Evolutionary conservation across 257 asterid genomes (phyloP).

Genomic region (Solanum phureja): DNA sequence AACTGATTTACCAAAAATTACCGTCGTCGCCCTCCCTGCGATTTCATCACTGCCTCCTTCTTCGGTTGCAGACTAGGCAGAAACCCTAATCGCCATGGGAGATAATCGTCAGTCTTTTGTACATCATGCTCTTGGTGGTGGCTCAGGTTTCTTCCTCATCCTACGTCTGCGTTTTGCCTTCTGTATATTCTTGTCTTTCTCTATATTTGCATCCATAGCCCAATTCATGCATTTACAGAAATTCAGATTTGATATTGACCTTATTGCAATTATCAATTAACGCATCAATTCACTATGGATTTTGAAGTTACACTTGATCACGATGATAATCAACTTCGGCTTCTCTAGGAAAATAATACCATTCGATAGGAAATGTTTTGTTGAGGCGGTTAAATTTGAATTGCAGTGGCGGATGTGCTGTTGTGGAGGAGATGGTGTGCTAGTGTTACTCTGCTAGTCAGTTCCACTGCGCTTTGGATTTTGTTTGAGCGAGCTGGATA

Average conservation of each 20-base stretch:
- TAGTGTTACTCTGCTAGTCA: constrained; percentile 41
- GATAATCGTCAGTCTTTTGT: constrained; percentile 39
- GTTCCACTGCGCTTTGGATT: constrained; percentile 75
- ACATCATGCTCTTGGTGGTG: constrained; percentile 59
- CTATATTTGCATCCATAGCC: background rate
- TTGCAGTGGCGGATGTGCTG: constrained; percentile 80
- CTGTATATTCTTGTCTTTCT: background rate
- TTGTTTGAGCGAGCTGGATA: constrained; percentile 86
- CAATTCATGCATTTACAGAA: background rate
- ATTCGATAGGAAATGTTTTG: background rate
- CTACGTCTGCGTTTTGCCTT: background rate
- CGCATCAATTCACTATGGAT: background rate
- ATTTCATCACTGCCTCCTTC: background rate
- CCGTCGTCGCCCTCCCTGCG: constrained; percentile 16
- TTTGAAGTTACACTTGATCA: background rate
- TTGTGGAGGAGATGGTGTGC: constrained; percentile 64
- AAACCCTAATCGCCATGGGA: constrained; percentile 52
- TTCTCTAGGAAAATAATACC: background rate
- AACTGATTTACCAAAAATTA: background rate
- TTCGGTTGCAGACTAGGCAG: constrained; percentile 3
- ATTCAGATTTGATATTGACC: background rate
- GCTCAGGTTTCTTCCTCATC: constrained; percentile 34
- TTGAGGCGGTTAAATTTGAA: background rate
- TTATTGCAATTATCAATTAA: background rate
- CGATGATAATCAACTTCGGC: background rate